Evolutionary conservation across 768 basidiomycete genomes (phyloP), one percentile per base, ranked within the genome.

Genomic region (Candolleomyces aberdarensis): DNA sequence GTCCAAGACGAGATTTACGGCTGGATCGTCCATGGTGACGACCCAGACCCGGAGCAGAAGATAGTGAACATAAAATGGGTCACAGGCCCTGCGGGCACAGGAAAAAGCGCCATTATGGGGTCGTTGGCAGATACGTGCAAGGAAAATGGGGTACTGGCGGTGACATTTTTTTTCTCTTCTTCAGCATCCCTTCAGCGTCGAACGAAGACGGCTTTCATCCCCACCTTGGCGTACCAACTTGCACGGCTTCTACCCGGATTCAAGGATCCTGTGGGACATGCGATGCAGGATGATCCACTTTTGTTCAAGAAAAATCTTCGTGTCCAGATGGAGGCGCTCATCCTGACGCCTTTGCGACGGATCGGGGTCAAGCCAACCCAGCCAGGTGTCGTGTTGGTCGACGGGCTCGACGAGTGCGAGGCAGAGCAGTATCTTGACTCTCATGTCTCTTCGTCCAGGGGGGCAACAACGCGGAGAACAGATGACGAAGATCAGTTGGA

Each of bases 361-460:
- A 10, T 17, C 14, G 29, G 2, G 15, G 49, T 14, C 31, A 20
- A 26, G 26, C 26, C 39, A 8, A 20, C 8, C 19, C 17, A 29
- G n/a, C 41, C 58, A 14, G 51, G 22, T 10, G 36, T 50, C 49
- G 41, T 59, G 39, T 48, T 64, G 13, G 56, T 62, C 46, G 63
- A 64, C 47, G 63, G 63, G 8, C 26, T 64, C 8, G 63, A 64
- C 26, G 63, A 62, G n/a, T 61, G 60, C 39, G 8, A 51, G 14
- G 60, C 58, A n/a, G 26, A 31, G 15, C 8, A 7, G 36, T 36
- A 36, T 11, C 11, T 36, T 36, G 8, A 7, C 36, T 3, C 36
- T 36, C 36, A 7, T 36, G 11, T 5, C 36, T 6, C 36, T 11
- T 36, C 36, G 2, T 36, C 36, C 6, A 31, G 15, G 1, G 14